Conservation (phyloP, 345 rosid species). For the Excoecaria cochinchinensis region DNA sequence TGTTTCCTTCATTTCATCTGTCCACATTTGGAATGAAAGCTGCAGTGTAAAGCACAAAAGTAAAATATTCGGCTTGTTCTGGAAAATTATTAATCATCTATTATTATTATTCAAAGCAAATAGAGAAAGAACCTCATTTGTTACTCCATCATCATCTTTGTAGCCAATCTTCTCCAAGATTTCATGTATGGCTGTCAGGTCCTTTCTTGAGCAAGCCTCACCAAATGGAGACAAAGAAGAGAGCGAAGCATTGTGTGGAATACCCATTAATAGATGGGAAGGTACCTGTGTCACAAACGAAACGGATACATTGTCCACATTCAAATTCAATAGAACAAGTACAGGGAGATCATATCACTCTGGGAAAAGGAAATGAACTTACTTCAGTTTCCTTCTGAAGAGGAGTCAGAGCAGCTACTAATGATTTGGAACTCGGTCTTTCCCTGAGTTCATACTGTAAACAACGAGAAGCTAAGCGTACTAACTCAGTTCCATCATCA, state of each 20-base stretch:
- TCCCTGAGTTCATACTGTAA: constrained; percentile 92
- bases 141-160: constrained; percentile 85
- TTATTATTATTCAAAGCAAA: not conserved
- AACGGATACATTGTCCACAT: constrained; percentile 2
- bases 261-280: constrained; percentile 81
- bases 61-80: not conserved
- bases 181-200: constrained; percentile 78
- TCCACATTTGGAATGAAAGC: constrained; percentile 99
- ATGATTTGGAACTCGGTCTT: constrained; percentile 74
- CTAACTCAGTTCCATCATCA: constrained; percentile 83
- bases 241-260: constrained; percentile 58
- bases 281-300: constrained; percentile 52
- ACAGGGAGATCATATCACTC: not conserved
- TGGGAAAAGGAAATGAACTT: constrained; percentile 26
- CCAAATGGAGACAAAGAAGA: constrained; percentile 72
- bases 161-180: constrained; percentile 70
- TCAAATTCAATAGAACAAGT: not conserved
- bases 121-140: constrained; percentile 66
- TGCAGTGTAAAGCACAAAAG: constrained; percentile 28
- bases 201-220: constrained; percentile 90
- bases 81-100: not conserved
- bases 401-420: constrained; percentile 74
- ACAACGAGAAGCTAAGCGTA: constrained; percentile 90
- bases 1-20: constrained; percentile 91
- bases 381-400: constrained; percentile 89